Evolutionary conservation across 2,329 filamentous ascomycete species (phyloP).

Genomic region (Chaetomium olivaceum): DNA sequence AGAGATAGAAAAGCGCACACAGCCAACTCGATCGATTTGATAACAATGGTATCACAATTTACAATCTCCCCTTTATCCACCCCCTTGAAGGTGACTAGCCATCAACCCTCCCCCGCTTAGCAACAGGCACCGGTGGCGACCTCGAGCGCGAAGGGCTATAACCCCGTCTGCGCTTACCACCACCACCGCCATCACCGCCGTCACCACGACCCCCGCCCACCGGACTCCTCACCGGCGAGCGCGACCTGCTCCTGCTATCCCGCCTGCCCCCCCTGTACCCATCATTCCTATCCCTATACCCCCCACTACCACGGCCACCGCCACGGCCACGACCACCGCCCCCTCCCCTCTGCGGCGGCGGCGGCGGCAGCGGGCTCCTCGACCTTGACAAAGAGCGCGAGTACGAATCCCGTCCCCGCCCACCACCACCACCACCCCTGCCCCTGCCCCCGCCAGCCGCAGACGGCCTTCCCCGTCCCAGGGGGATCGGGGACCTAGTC

Average conservation of each 20-base stretch:
- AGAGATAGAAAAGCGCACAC: not conserved
- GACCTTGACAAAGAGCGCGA: not conserved
- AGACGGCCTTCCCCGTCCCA: not conserved
- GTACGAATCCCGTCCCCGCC: not conserved
- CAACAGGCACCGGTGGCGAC: slow-evolving; percentile 27
- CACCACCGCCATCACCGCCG: not conserved
- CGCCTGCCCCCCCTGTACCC: slow-evolving; percentile 7
- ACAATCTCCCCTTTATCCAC: not conserved
- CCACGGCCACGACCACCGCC: not conserved
- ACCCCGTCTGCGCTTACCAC: slow-evolving; percentile 28
- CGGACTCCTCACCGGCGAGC: slow-evolving; percentile 9
- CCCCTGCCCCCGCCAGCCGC: not conserved
- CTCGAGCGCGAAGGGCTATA: slow-evolving; percentile 31
- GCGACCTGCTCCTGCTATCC: slow-evolving; percentile 12
- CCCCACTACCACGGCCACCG: not conserved
- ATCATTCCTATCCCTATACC: not conserved
- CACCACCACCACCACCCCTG: no score
- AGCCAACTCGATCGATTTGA: not conserved
- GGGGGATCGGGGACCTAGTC: not conserved
- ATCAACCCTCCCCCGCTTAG: slow-evolving; percentile 34
- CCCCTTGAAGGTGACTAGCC: not conserved
- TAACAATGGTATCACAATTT: slow-evolving; percentile 12
- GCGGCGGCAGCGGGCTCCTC: not conserved
- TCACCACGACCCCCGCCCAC: not conserved
- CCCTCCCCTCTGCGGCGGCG: not conserved